Percentiles rank a stretch among this genome's conserved stretches.
These are phyloP conservation scores for Zygoascus hellenicus DNA, from an alignment of 1,139 yeast genomes.

Conservation along the genomic window DNA sequence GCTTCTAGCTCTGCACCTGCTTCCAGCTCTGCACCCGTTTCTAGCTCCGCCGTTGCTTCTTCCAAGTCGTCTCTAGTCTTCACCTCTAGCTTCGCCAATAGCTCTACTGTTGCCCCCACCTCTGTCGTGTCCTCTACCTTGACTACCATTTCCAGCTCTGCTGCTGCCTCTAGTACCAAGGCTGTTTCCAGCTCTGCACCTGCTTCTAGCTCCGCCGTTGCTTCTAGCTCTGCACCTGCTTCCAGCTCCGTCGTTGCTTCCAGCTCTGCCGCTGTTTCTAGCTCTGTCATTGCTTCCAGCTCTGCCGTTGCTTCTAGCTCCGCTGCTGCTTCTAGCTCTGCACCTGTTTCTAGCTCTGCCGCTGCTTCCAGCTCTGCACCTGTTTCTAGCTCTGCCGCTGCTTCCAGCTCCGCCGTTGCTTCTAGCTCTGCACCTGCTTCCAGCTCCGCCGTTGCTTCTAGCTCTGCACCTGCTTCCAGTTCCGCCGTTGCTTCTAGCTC, in stretches of 20 bases:
- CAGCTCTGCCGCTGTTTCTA: not conserved
- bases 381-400: constrained; percentile 4
- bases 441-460: constrained; percentile 1
- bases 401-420: constrained; percentile 3
- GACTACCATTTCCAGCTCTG: too few relatives aligned
- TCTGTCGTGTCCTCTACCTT: too few relatives aligned
- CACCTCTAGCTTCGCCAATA: constrained; percentile 3
- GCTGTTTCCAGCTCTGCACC: too few relatives aligned
- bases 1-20: constrained; percentile 8
- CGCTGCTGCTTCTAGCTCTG: constrained; percentile 1
- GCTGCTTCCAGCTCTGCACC: constrained; percentile 5
- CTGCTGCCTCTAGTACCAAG: too few relatives aligned
- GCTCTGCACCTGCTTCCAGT: constrained; percentile 4
- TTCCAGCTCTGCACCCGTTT: constrained; percentile 5
- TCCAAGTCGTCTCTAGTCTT: not conserved
- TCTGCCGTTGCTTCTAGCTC: constrained; percentile 7
- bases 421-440: not conserved
- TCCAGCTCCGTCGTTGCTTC: not conserved
- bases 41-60: not conserved
- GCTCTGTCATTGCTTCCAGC: constrained; percentile 1
- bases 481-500: not conserved
- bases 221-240: too few relatives aligned
- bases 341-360: not conserved
- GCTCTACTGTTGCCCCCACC: constrained; percentile 1
- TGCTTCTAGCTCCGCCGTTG: too few relatives aligned